A percentile compares a stretch with the other conserved stretches of the same genome.
Evolutionary conservation across 2,329 filamentous ascomycete species (phyloP).

Genomic region (Fusarium beomiforme): DNA sequence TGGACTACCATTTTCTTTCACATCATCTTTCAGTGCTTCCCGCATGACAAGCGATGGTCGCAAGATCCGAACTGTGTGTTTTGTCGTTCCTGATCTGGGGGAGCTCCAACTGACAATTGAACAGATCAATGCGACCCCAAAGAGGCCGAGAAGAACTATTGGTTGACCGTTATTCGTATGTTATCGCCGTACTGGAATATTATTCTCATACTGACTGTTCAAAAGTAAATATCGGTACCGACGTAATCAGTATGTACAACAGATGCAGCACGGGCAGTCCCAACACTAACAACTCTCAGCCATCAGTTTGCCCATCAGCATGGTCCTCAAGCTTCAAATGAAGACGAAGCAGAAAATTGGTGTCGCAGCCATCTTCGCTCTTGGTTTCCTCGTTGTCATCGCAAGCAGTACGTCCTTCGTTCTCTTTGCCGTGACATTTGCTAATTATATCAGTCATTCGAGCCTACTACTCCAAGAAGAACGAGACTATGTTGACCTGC

Average conservation of each 20-base stretch:
- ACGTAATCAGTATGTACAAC: conserved; percentile 32
- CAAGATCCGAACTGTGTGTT: conserved; percentile 38
- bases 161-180: conserved; percentile 38
- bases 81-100: accelerated
- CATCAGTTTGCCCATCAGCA: conserved; percentile 48
- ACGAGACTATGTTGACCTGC: conserved; percentile 51
- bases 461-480: conserved; percentile 47
- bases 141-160: conserved; percentile 33
- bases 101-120: neutral
- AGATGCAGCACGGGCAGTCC: neutral
- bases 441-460: conserved; percentile 43
- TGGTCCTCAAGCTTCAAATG: conserved; percentile 50
- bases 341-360: conserved; percentile 47
- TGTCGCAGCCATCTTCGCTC: conserved; percentile 45
- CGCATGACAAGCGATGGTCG: conserved; percentile 47
- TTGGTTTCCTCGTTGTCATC: conserved; percentile 46
- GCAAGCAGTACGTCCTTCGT: conserved; percentile 39
- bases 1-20: conserved; percentile 51
- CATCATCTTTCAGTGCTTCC: conserved; percentile 53
- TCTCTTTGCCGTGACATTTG: accelerated
- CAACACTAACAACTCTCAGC: conserved; percentile 27
- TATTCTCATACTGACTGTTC: neutral
- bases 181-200: accelerated
- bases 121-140: conserved; percentile 34
- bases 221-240: conserved; percentile 35